These are phyloP conservation scores for Epichloe bromicola DNA, from an alignment of 2,329 filamentous ascomycete species.

Conservation along the genomic window DNA sequence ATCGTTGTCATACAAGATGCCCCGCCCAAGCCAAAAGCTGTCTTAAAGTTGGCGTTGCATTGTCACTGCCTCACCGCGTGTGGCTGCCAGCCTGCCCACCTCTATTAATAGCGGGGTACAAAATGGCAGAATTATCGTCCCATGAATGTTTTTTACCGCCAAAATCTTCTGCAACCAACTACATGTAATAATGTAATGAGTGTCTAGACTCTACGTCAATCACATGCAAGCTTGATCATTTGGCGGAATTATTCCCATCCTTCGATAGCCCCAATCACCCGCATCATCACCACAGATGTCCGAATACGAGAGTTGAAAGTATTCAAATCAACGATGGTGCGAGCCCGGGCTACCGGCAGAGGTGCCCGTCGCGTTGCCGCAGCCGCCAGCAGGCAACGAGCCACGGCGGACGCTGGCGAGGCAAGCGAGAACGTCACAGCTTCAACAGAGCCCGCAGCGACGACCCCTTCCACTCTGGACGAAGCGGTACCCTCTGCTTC, in stretches of 20 bases:
- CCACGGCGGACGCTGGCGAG: conserved; percentile 13
- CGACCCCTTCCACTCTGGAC: conserved; percentile 9
- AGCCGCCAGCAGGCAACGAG: conserved; percentile 11
- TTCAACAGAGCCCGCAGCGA: conserved; percentile 7
- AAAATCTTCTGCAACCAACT: conserved; percentile 9
- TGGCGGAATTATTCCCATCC: too few species aligned
- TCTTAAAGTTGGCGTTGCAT: too few species aligned
- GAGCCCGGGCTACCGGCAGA: conserved; percentile 19
- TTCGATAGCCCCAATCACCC: conserved; percentile 8
- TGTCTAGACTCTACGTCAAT: too few species aligned
- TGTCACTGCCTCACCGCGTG: too few species aligned
- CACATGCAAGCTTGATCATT: too few species aligned
- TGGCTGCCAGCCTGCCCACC: background rate
- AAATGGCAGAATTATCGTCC: conserved; percentile 17
- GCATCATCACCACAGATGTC: background rate
- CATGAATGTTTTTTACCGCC: conserved; percentile 11
- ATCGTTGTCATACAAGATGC: too few species aligned
- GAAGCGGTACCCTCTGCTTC: conserved; percentile 10
- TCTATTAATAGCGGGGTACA: background rate
- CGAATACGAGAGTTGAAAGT: background rate
- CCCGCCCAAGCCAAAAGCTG: too few species aligned
- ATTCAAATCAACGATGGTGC: conserved; percentile 15
- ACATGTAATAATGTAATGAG: too few species aligned
- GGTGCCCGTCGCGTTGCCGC: conserved; percentile 20
- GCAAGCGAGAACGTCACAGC: conserved; percentile 11